Evolutionary conservation across 345 rosid genomes (phyloP).

Genomic region (Rubroshorea leprosula): DNA sequence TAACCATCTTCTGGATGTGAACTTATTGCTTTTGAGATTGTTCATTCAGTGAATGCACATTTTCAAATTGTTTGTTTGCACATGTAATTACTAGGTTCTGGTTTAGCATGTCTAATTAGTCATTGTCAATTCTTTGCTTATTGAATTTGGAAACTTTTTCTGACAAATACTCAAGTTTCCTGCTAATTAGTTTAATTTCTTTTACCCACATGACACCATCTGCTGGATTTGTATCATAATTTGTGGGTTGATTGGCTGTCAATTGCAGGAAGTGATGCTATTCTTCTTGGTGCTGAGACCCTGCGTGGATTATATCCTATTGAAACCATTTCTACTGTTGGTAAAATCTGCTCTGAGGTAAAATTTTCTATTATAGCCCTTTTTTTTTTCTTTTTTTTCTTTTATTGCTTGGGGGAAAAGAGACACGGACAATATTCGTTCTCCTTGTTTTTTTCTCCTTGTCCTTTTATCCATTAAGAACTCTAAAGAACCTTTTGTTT

Average conservation of each 20-base stretch:
- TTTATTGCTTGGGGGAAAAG: too few species aligned
- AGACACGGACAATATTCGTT: too few species aligned
- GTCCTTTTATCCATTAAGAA: too few species aligned
- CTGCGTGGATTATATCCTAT: constrained; percentile 89
- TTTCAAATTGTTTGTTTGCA: not conserved
- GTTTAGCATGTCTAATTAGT: too few species aligned
- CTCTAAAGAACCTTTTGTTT: too few species aligned
- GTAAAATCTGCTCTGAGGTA: constrained; percentile 95
- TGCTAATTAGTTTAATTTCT: not conserved
- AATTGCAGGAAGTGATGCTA: constrained; percentile 84
- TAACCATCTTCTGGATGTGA: not conserved
- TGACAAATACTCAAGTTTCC: too few species aligned
- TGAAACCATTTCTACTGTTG: constrained; percentile 82
- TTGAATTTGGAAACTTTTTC: not conserved
- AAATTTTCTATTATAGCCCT: constrained; percentile 7
- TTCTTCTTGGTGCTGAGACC: constrained; percentile 98
- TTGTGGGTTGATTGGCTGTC: not conserved
- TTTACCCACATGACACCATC: not conserved
- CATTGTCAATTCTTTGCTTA: not conserved
- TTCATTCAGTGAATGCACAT: not conserved
- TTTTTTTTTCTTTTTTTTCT: too few species aligned
- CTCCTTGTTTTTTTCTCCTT: too few species aligned
- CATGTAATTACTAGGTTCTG: not conserved
- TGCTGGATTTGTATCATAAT: not conserved
- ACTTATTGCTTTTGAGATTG: not conserved